Evolutionary conservation across 331 rosid species (phyloP), one percentile per base, ranked within the genome.

Genomic region (Quercus tomentella): DNA sequence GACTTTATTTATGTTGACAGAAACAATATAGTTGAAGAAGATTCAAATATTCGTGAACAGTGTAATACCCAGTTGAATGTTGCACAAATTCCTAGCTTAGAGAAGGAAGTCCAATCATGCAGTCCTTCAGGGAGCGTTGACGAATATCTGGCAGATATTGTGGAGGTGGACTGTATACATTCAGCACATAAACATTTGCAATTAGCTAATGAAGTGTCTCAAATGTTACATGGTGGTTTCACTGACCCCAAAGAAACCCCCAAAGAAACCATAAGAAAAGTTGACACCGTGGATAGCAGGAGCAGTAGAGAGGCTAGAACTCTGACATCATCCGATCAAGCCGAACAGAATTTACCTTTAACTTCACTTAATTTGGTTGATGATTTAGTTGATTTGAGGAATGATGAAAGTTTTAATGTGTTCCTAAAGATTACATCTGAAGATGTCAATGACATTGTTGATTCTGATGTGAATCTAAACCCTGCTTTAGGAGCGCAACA

Each of bases 51-150:
- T 49, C 45, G 62, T 30, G 77, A 67, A 51, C 74, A 61, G 49
- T 54, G 72, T 63, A 30, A 54, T 25, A 79, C 65, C 52, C 73
- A 76, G 18, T 51, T 28, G 51, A 62, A 4, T 62, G 57, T 37
- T 57, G 30, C 54, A 23, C 61, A 70, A n/a, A 74, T 52, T 16
- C 31, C 80, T 75, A 23, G 62, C 65, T 73, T 56, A 18, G 57
- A 73, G 23, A 80, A 58, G 77, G 83, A 83, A 28, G 73, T 60
- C 60, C 80, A 57, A 76, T 18, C 49, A 23, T 62, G 72, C 67
- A 45, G 35, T 63, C 56, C 31, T 52, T 30, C 72, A 22, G 75
- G 63, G 11, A 70, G 49, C 4, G 20, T 63, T 11, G 81, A 76
- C 3, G 76, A 76, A 21, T 73, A 25, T 69, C 54, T 81, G 79